These are phyloP conservation scores for Colletotrichum brevisporum DNA, from an alignment of 2,329 filamentous ascomycete species.

Conservation along the genomic window DNA sequence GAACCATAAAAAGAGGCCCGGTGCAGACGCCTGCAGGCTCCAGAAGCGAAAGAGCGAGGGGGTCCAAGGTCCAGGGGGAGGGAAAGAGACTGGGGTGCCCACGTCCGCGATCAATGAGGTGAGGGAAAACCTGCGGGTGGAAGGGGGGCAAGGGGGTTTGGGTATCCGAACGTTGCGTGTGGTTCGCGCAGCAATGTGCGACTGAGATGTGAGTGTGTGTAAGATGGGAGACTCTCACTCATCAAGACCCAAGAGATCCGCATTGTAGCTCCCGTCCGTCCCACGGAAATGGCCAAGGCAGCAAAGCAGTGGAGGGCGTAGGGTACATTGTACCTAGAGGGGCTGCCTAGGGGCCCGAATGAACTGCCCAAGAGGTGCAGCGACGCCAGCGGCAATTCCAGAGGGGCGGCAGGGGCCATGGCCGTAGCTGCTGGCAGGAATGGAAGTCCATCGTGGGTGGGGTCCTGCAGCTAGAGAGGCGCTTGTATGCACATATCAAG, in stretches of 20 bases:
- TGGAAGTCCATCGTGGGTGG: neutral
- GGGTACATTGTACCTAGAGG: too few species aligned
- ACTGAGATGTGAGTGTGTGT: conserved; percentile 18
- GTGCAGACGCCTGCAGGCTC: conserved; percentile 35
- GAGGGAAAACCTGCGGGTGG: neutral
- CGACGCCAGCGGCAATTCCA: conserved; percentile 27
- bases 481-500: too few species aligned
- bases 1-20: conserved; percentile 40
- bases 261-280: too few species aligned
- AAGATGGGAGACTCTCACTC: conserved; percentile 5
- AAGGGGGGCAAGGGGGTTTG: neutral
- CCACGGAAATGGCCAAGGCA: too few species aligned
- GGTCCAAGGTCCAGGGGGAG: conserved; percentile 10
- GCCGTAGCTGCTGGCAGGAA: neutral
- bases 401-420: conserved; percentile 9
- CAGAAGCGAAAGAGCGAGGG: conserved; percentile 20
- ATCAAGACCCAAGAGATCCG: conserved; percentile 5
- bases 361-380: neutral
- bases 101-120: conserved; percentile 4
- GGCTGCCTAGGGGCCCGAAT: neutral
- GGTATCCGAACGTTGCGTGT: conserved; percentile 13
- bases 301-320: too few species aligned
- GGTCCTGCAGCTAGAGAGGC: too few species aligned
- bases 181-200: conserved; percentile 16
- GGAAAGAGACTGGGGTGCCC: neutral